A percentile compares a stretch with the other conserved stretches of the same genome.
Conservation (phyloP, 1,139 yeast species). For the Kurtzmaniella quercitrusa region DNA sequence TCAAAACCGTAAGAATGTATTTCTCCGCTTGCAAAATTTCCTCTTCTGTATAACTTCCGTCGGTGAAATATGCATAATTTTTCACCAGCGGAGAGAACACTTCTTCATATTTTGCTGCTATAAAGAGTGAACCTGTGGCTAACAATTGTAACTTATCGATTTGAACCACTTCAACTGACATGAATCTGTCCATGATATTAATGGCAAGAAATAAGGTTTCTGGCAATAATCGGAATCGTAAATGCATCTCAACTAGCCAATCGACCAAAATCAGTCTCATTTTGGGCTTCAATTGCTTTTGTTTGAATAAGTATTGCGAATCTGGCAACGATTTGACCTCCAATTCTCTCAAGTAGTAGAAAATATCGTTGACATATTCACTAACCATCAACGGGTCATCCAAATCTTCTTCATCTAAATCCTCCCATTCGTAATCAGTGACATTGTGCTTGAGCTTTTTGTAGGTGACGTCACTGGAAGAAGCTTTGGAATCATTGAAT, state of each 20-base stretch:
- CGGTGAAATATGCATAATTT: conserved; percentile 86
- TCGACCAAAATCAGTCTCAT: conserved; percentile 90
- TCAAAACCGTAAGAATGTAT: conserved; percentile 68
- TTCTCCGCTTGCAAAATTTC: conserved; percentile 87
- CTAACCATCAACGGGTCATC: conserved; percentile 95
- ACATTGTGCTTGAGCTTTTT: conserved; percentile 32
- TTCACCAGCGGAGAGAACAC: conserved; percentile 86
- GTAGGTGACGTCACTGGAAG: conserved; percentile 9
- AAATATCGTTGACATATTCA: conserved; percentile 87
- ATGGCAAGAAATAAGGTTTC: conserved; percentile 88
- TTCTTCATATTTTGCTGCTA: conserved; percentile 95
- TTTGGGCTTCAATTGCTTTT: conserved; percentile 72
- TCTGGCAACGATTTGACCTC: conserved; percentile 79
- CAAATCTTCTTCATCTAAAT: conserved; percentile 82
- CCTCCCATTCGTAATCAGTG: conserved; percentile 73
- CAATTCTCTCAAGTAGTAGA: conserved; percentile 69
- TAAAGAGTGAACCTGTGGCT: conserved; percentile 86
- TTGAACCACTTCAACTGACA: conserved; percentile 75
- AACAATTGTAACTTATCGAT: conserved; percentile 82
- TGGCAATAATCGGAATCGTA: conserved; percentile 79
- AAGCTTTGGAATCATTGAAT: conserved; percentile 5
- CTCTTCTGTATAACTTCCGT: conserved; percentile 77
- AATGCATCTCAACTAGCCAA: conserved; percentile 93
- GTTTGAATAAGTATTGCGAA: conserved; percentile 68
- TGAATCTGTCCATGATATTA: conserved; percentile 86